Percentiles rank a stretch among this genome's conserved stretches.
Evolutionary conservation across 805 yeast species (phyloP).

Genomic region (Saccharomycopsis guyanensis): DNA sequence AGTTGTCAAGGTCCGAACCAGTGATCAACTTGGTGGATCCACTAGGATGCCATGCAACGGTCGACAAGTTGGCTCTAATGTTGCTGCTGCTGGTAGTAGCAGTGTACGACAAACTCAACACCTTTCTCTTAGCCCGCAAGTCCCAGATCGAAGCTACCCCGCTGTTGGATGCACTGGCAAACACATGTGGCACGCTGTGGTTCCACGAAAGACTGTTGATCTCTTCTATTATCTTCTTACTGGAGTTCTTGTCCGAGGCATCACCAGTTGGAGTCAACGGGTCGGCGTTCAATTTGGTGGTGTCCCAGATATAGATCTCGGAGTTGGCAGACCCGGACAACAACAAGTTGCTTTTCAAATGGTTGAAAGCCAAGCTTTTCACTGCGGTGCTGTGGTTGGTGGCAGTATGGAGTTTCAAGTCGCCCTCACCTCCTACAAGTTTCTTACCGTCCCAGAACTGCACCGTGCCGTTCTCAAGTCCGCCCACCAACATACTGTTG

Average conservation of each 20-base stretch:
- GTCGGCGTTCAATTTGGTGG: slow-evolving; percentile 48
- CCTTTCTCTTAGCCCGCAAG: slow-evolving; percentile 78
- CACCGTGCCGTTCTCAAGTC: slow-evolving; percentile 73
- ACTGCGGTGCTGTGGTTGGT: slow-evolving; percentile 63
- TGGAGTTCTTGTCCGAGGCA: not conserved
- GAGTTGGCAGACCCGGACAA: slow-evolving; percentile 88
- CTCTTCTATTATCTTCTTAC: slow-evolving; percentile 51
- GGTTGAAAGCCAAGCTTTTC: slow-evolving; percentile 69
- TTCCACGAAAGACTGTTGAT: slow-evolving; percentile 86
- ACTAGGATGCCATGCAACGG: slow-evolving; percentile 92
- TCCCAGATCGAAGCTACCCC: slow-evolving; percentile 95
- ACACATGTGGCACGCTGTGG: slow-evolving; percentile 69
- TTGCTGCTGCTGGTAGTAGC: slow-evolving; percentile 36
- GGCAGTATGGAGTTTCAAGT: slow-evolving; percentile 40
- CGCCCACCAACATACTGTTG: slow-evolving; percentile 72
- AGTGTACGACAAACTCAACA: slow-evolving; percentile 70
- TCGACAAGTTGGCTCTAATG: slow-evolving; percentile 62
- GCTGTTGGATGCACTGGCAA: slow-evolving; percentile 81
- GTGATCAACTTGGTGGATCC: slow-evolving; percentile 82
- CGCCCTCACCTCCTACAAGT: slow-evolving; percentile 30
- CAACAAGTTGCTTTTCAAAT: slow-evolving; percentile 58
- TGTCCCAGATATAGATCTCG: slow-evolving; percentile 87
- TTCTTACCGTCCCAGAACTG: slow-evolving; percentile 67
- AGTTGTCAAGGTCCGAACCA: slow-evolving; percentile 73
- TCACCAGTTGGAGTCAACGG: slow-evolving; percentile 28